Conservation (phyloP, 2,329 filamentous ascomycete species). For the Mariannaea elegans region DNA sequence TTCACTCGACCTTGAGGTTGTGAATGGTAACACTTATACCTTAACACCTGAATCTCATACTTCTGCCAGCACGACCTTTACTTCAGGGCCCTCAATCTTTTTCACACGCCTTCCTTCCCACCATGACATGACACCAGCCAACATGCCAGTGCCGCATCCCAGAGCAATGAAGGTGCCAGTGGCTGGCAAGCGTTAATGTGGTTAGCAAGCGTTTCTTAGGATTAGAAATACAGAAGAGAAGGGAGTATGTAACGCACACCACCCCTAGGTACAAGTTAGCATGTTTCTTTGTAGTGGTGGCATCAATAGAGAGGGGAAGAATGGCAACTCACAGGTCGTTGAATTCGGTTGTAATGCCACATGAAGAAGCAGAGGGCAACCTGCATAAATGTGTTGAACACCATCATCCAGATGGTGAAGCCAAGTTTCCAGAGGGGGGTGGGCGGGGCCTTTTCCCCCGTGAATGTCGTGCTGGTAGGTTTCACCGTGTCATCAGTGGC, state of each 20-base stretch:
- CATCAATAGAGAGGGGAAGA: neutral
- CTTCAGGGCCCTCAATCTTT: slow-evolving; percentile 17
- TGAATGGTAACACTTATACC: too few relatives aligned
- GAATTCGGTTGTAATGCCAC: slow-evolving; percentile 17
- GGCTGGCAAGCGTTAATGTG: neutral
- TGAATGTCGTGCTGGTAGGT: slow-evolving; percentile 5
- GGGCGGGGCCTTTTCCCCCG: slow-evolving; percentile 7
- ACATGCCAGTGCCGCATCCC: slow-evolving; percentile 8
- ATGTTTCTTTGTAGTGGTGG: neutral
- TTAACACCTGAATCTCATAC: too few relatives aligned
- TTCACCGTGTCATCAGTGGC: slow-evolving; percentile 8
- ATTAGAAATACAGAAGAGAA: too few relatives aligned
- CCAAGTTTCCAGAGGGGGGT: slow-evolving; percentile 18
- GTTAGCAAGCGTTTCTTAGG: too few relatives aligned
- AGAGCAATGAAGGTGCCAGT: slow-evolving; percentile 15
- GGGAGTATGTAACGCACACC: too few relatives aligned
- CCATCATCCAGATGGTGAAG: slow-evolving; percentile 24
- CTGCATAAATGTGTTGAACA: slow-evolving; percentile 10
- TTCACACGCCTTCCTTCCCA: slow-evolving; percentile 16
- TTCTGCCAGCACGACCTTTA: slow-evolving; percentile 1
- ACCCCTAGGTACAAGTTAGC: slow-evolving; percentile 22
- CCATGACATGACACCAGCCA: slow-evolving; percentile 17
- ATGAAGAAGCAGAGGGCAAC: slow-evolving; percentile 15
- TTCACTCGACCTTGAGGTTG: too few relatives aligned
- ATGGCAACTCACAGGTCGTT: slow-evolving; percentile 15